Base-by-base conservation (phyloP, 176 grass and related monocot genomes). In the Triticum dicoccoides region DNA sequence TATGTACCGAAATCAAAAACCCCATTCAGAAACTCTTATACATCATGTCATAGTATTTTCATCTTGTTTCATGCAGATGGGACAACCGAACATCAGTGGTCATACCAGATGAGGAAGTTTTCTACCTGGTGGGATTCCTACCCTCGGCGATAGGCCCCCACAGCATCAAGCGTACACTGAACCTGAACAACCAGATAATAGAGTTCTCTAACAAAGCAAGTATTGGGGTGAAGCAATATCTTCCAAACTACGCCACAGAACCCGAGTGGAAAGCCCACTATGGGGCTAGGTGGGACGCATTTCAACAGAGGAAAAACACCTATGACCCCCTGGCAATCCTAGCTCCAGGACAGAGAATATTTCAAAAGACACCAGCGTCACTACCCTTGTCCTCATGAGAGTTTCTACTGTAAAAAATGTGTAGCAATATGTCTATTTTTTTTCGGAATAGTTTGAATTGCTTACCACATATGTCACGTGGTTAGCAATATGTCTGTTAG, bases 51-150 rank as follows among this genome's bases (percentile, higher is more conserved):
- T 61, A 71, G 11, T 82, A 68, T 61, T 44, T n/a, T 21, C 35
- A 20, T 76, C 37, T 62, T 4, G 27, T 80, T 83, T 51, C 67
- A 89, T 91, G 86, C 84, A 98, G 96, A 84, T 98, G 96, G 96
- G 90, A 96, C 73, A 90, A 81, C 61, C 92, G 88, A 88, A 94
- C 87, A 3, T 98, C 96, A 32, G 93, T 80, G 34, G 88, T 96
- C 62, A 87, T 91, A 66, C 96, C 96, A 61, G 82, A 91, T 30
- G 96, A 95, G 88, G 93, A 94, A 56, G 37, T 94, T 76, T 92
- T 98, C 91, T 98, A 96, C 88, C 66, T 98, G 61, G 90, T 98
- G 68, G 93, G 81, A 30, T 98, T 98, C 79, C 92, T 98, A 41
- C 86, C 85, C 32, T 98, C 93, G 18, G 90, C 84, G 9, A 69